Evolutionary conservation across 495 filamentous ascomycete genomes (phyloP), one percentile per base, ranked within the genome.

Genomic region (Jackrogersella minutella): DNA sequence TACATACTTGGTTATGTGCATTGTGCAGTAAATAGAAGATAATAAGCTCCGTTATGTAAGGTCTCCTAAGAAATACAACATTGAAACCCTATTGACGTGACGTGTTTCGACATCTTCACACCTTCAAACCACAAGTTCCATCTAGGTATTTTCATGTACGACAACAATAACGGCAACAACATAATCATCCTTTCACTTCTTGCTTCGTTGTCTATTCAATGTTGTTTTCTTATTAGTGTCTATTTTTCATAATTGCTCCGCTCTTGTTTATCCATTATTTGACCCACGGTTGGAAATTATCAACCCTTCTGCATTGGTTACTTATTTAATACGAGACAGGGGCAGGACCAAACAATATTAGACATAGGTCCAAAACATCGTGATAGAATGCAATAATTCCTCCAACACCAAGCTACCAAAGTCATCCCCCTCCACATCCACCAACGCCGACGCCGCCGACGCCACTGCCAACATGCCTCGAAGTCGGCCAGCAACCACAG

Each of bases 401-500:
- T 6, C 37, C 30, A 33, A 44, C 5, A 53, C 41, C 16, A 59
- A 8, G 22, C 36, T 28, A 54, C 31, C 17, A 22, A 51, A 51
- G n/a, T n/a, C n/a, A n/a, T n/a, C n/a, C n/a, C 30, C 43, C 34
- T 33, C 28, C 53, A 59, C 22, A 28, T 51, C 36, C 30, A 36
- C 19, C n/a, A n/a, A n/a, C n/a, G n/a, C n/a, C n/a, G n/a, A n/a
- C n/a, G n/a, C n/a, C n/a, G n/a, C n/a, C n/a, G n/a, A n/a, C 21
- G 17, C 8, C 30, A 21, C 8, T 33, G 52, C 49, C 43, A 64
- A 37, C 49, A 78, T 78, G 75, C 73, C 74, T 51, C 78, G 84
- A 72, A 72, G 43, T 52, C 81, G 90, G 63, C 91, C 91, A 43
- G 84, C 91, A 33, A 93, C 90, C 10, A 96, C 93, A 36, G 93